Percentiles rank a stretch among this genome's conserved stretches.
Evolutionary conservation across 108 stramenopile species (phyloP).

Genomic region (Bacterosira constricta): DNA sequence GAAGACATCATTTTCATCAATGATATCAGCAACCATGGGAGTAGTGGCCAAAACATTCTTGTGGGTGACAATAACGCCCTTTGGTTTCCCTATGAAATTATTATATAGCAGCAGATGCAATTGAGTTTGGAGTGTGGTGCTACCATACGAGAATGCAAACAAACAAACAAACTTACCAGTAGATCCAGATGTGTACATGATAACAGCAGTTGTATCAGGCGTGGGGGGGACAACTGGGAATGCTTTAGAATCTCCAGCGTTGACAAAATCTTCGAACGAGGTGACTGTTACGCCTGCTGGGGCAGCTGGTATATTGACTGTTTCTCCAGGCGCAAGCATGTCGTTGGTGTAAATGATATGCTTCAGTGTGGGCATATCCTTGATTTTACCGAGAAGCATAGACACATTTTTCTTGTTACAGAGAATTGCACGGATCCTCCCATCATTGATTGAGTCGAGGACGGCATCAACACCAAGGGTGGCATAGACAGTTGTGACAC

Average conservation of each 20-base stretch:
- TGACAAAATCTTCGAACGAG: slow-evolving; percentile 83
- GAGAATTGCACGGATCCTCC: slow-evolving; percentile 77
- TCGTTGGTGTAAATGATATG: slow-evolving; percentile 86
- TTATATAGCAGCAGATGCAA: not conserved
- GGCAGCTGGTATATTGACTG: slow-evolving; percentile 57
- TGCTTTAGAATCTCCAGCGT: slow-evolving; percentile 65
- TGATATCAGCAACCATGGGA: slow-evolving; percentile 21
- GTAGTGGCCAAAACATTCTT: slow-evolving; percentile 72
- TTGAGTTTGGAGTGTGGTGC: not conserved
- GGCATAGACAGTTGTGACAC: slow-evolving; percentile 90
- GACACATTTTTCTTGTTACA: slow-evolving; percentile 85
- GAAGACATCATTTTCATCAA: slow-evolving; percentile 51
- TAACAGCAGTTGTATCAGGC: slow-evolving; percentile 83
- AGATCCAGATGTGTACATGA: slow-evolving; percentile 96
- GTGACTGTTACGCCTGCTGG: slow-evolving; percentile 55
- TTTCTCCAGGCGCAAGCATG: slow-evolving; percentile 62
- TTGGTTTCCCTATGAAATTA: slow-evolving; percentile 88
- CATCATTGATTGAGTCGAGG: slow-evolving; percentile 83
- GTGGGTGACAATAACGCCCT: slow-evolving; percentile 96
- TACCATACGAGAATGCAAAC: not conserved
- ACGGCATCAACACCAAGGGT: slow-evolving; percentile 93
- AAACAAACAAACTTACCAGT: slow-evolving; percentile 65
- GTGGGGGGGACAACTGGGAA: slow-evolving; percentile 76
- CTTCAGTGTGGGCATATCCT: slow-evolving; percentile 81
- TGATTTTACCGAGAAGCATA: slow-evolving; percentile 48